These are phyloP conservation scores for Mycosphaerelloides madeirae DNA, from an alignment of 2,329 filamentous ascomycete species.

Conservation along the genomic window DNA sequence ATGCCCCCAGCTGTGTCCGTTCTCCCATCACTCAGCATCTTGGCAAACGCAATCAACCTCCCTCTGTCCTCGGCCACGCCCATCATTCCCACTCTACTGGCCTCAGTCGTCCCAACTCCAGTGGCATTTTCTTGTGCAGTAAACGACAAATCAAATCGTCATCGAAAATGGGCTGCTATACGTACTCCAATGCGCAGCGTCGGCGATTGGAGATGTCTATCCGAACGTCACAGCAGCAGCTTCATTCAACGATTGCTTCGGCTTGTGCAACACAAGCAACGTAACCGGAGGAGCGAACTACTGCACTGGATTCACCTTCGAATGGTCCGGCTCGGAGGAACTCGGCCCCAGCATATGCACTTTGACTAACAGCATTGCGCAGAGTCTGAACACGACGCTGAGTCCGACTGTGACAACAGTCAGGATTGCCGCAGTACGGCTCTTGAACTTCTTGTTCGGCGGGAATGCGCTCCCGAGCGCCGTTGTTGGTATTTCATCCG, in stretches of 20 bases:
- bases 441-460: slow-evolving; percentile 19
- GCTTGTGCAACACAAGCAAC: slow-evolving; percentile 17
- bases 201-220: slow-evolving; percentile 15
- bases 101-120: slow-evolving; percentile 10
- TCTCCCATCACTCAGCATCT: slow-evolving; percentile 2
- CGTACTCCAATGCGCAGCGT: slow-evolving; percentile 18
- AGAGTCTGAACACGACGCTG: no score
- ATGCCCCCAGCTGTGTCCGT: background rate
- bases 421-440: slow-evolving; percentile 11
- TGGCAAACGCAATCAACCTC: slow-evolving; percentile 1
- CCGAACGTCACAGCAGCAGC: slow-evolving; percentile 5
- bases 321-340: slow-evolving; percentile 11
- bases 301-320: slow-evolving; percentile 24
- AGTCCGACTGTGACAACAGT: no score
- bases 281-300: slow-evolving; percentile 14
- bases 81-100: no score
- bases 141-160: slow-evolving; percentile 16
- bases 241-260: slow-evolving; percentile 24
- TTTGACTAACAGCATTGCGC: slow-evolving; percentile 17
- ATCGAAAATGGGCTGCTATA: slow-evolving; percentile 20
- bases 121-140: slow-evolving; percentile 16
- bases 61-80: slow-evolving; percentile 1
- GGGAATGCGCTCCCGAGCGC: slow-evolving; percentile 4
- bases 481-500: no score
- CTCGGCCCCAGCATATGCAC: slow-evolving; percentile 23